Percentiles rank a stretch among this genome's conserved stretches.
These are phyloP conservation scores for Strobilomyces confusus DNA, from an alignment of 768 basidiomycete species.

Conservation along the genomic window DNA sequence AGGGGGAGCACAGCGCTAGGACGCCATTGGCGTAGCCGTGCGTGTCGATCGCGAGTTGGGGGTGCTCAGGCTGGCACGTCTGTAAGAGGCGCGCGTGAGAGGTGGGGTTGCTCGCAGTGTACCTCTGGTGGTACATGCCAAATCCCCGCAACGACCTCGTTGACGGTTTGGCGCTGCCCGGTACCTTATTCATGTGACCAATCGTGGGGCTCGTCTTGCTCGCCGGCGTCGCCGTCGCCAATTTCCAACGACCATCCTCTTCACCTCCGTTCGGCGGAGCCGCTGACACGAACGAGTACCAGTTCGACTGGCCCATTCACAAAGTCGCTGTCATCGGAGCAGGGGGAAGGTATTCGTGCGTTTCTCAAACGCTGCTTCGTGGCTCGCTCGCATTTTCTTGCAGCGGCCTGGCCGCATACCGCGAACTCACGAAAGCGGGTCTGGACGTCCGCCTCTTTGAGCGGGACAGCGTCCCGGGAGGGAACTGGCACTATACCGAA, in stretches of 20 bases:
- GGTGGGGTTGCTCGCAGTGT: too few species aligned
- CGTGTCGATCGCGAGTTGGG: too few species aligned
- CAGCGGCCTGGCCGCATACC: constrained; percentile 13
- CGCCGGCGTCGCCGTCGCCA: background rate
- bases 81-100: too few species aligned
- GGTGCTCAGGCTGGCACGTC: too few species aligned
- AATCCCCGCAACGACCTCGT: too few species aligned
- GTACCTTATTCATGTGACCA: background rate
- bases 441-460: constrained; percentile 17
- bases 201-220: background rate
- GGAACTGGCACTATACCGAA: constrained; percentile 18
- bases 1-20: too few species aligned
- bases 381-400: background rate
- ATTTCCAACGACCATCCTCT: constrained; percentile 2
- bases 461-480: constrained; percentile 10
- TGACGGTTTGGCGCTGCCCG: too few species aligned
- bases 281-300: constrained; percentile 2
- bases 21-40: too few species aligned
- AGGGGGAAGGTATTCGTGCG: constrained; percentile 7
- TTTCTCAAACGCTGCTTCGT: background rate
- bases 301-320: constrained; percentile 8
- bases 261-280: background rate
- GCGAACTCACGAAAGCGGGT: constrained; percentile 12
- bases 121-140: too few species aligned
- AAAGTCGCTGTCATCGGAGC: constrained; percentile 11